A percentile compares a stretch with the other conserved stretches of the same genome.
phyloP scores from a whole-genome alignment of 108 stramenopile genomes.

The Aurantiochytrium sp. region DNA sequence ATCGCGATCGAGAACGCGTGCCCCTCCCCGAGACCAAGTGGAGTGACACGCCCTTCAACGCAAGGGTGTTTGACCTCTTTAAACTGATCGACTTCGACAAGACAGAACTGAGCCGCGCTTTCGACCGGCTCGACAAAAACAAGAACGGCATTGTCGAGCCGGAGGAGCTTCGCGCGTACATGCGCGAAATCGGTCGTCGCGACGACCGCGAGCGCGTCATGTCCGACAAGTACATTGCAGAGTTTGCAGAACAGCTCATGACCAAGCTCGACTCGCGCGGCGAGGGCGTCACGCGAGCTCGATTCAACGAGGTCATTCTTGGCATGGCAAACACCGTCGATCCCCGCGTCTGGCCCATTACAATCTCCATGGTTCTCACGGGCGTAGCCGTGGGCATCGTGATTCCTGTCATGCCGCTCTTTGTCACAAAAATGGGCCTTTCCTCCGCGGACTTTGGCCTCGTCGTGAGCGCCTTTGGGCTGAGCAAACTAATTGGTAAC shows the following conservation, averaged over 20 bases:
- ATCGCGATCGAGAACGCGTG: not conserved
- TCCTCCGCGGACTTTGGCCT: constrained; percentile 63
- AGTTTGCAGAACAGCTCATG: not conserved
- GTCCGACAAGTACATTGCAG: not conserved
- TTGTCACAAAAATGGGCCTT: constrained; percentile 62
- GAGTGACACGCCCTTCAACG: not conserved
- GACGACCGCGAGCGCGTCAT: not conserved
- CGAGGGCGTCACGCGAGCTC: not conserved
- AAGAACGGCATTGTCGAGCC: constrained; percentile 11
- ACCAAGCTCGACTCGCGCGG: not conserved
- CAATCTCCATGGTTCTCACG: constrained; percentile 68
- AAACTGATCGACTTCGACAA: not conserved
- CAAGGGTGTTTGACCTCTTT: not conserved
- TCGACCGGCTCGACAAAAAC: not conserved
- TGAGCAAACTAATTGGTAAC: constrained; percentile 74
- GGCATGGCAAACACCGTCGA: not conserved
- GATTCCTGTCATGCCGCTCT: constrained; percentile 65
- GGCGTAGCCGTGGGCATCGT: constrained; percentile 68
- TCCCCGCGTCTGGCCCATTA: constrained; percentile 56
- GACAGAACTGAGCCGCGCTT: not conserved
- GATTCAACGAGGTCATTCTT: not conserved
- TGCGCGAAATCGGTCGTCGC: not conserved
- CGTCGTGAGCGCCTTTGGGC: constrained; percentile 69
- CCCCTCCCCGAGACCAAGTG: not conserved
- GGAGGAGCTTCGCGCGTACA: not conserved